Conservation (phyloP, 495 filamentous ascomycete genomes). For the Hyaloscypha hepaticicola region DNA sequence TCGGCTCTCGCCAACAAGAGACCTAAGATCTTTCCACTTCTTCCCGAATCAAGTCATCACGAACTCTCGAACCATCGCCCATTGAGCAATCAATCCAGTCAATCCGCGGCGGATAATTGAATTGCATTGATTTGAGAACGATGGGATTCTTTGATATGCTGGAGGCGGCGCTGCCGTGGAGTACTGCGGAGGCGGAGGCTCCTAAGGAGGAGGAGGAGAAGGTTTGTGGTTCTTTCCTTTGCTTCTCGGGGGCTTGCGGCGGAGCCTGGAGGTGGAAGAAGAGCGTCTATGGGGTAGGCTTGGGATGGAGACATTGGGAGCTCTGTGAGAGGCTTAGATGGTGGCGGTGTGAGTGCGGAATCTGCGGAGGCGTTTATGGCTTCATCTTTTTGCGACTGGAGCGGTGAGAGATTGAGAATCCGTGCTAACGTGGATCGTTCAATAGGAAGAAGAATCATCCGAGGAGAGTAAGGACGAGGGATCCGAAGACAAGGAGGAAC, state of each 20-base stretch:
- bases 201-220: conserved; percentile 20
- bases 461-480: conserved; percentile 34
- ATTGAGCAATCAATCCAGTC: conserved; percentile 39
- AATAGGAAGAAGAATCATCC: conserved; percentile 10
- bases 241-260: not conserved
- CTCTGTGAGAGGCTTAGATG: not conserved
- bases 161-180: conserved; percentile 56
- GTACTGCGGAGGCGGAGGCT: conserved; percentile 54
- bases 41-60: conserved; percentile 12
- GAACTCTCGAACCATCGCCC: conserved; percentile 30
- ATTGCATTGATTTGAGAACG: too few species aligned
- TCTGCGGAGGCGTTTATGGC: not conserved
- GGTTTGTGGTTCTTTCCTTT: conserved; percentile 12
- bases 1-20: not conserved
- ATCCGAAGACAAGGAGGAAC: conserved; percentile 48
- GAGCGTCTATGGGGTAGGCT: not conserved
- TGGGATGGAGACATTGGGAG: not conserved
- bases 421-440: not conserved
- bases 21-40: conserved; percentile 16
- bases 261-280: not conserved
- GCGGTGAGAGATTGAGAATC: conserved; percentile 6
- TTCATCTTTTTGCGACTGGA: not conserved
- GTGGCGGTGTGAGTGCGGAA: not conserved
- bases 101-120: conserved; percentile 23
- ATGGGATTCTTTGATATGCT: conserved; percentile 61